These are phyloP conservation scores for Anisodus acutangulus DNA, from an alignment of 257 asterid species.

Conservation along the genomic window DNA sequence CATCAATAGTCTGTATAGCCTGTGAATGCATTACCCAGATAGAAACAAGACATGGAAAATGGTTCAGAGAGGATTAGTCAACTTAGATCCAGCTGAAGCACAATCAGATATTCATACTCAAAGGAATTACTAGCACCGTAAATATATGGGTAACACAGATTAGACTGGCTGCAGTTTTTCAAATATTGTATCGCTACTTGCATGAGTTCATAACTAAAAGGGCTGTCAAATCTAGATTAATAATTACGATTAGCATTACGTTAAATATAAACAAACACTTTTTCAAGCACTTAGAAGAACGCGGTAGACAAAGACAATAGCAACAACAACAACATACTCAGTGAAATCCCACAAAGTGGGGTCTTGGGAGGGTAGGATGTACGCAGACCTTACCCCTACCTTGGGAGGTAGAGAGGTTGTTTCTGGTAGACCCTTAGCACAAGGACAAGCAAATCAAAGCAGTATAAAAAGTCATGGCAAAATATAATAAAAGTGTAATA, in stretches of 20 bases:
- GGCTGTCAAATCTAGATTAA: neutral
- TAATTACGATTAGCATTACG: neutral
- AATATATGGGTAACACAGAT: neutral
- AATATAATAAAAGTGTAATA: too few relatives aligned
- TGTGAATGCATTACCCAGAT: slow-evolving; percentile 35
- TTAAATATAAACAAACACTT: neutral
- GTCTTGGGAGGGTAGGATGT: too few relatives aligned
- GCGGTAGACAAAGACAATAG: neutral
- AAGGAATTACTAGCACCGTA: neutral
- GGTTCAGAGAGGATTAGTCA: slow-evolving; percentile 9
- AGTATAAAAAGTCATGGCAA: too few relatives aligned
- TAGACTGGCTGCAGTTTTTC: neutral
- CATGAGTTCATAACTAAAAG: neutral
- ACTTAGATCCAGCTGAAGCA: slow-evolving; percentile 19
- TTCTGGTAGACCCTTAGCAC: too few relatives aligned
- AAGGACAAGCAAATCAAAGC: too few relatives aligned
- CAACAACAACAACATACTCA: neutral
- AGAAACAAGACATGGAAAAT: neutral
- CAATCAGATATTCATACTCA: neutral
- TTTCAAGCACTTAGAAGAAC: neutral
- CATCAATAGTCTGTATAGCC: slow-evolving; percentile 96
- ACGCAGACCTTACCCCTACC: too few relatives aligned
- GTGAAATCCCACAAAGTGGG: too few relatives aligned
- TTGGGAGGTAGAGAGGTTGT: too few relatives aligned
- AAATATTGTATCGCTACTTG: neutral